Evolutionary conservation across 1,284 basidiomycete species (phyloP).

Genomic region (Microbotryum violaceum): DNA sequence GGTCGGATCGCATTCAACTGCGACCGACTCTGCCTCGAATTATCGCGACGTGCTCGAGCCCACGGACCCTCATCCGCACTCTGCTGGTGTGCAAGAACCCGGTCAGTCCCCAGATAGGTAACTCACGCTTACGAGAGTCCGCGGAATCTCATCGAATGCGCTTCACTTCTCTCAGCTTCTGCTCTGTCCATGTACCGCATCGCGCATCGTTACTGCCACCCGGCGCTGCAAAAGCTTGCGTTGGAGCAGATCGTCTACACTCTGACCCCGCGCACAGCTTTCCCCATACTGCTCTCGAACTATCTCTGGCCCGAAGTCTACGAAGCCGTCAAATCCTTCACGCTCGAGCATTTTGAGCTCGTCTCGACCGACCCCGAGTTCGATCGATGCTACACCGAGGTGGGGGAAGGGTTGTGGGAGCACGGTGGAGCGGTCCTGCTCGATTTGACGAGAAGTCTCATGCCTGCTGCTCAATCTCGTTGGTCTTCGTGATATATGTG

Average conservation of each 20-base stretch:
- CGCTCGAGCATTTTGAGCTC: constrained; percentile 2
- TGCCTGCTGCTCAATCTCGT: neutral
- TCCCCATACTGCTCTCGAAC: constrained; percentile 57
- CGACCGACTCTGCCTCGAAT: neutral
- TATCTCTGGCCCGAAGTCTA: constrained; percentile 20
- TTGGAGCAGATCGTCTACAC: constrained; percentile 66
- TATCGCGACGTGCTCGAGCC: neutral
- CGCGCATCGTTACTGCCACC: constrained; percentile 68
- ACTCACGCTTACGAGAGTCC: constrained; percentile 36
- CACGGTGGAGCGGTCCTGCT: constrained; percentile 5
- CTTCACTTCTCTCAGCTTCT: constrained; percentile 56
- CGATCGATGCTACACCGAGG: constrained; percentile 1
- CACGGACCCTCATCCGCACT: constrained; percentile 46
- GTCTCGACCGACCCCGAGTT: constrained; percentile 2
- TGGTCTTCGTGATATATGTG: no score
- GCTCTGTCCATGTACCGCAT: constrained; percentile 71
- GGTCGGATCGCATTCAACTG: no score
- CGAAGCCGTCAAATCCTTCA: neutral
- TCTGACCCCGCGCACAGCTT: constrained; percentile 62
- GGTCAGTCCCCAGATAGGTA: constrained; percentile 40
- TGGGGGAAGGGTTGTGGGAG: constrained; percentile 8
- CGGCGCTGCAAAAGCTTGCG: constrained; percentile 57
- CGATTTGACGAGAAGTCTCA: constrained; percentile 2
- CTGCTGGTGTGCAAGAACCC: constrained; percentile 33
- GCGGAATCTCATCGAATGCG: constrained; percentile 37